Conservation (phyloP, 306 rosid genomes). For the Pyrus pyrifolia region DNA sequence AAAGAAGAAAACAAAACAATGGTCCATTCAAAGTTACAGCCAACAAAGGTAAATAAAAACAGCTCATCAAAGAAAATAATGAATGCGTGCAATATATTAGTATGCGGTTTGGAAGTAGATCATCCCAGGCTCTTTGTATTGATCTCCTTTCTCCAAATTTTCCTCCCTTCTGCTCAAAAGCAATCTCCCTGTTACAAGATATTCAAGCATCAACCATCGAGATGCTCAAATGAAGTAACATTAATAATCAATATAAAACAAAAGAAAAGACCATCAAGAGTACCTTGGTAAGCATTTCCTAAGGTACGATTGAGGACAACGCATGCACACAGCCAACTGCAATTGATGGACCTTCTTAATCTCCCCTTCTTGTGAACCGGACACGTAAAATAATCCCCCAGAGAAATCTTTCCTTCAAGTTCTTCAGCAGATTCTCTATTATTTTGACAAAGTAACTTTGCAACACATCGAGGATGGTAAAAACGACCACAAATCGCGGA, state of each 20-base stretch:
- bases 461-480: slow-evolving; percentile 77
- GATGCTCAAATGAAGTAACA: background rate
- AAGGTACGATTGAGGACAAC: slow-evolving; percentile 84
- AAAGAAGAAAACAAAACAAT: slow-evolving; percentile 10
- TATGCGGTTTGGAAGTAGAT: slow-evolving; percentile 62
- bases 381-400: slow-evolving; percentile 66
- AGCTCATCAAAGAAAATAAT: background rate
- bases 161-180: slow-evolving; percentile 23
- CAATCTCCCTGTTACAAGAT: slow-evolving; percentile 53
- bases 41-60: slow-evolving; percentile 17
- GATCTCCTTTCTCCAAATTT: slow-evolving; percentile 29
- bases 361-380: slow-evolving; percentile 78
- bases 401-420: slow-evolving; percentile 48
- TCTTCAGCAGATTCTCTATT: slow-evolving; percentile 40
- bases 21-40: background rate
- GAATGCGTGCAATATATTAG: slow-evolving; percentile 88
- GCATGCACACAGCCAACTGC: slow-evolving; percentile 88
- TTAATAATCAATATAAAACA: background rate
- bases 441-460: slow-evolving; percentile 38
- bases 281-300: slow-evolving; percentile 90
- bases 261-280: slow-evolving; percentile 1
- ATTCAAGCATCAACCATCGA: slow-evolving; percentile 27
- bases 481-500: slow-evolving; percentile 78
- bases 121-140: slow-evolving; percentile 67
- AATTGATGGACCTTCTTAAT: slow-evolving; percentile 42